Base-by-base conservation (phyloP, 2,329 filamentous ascomycete genomes). In the Talaromyces sp. region DNA sequence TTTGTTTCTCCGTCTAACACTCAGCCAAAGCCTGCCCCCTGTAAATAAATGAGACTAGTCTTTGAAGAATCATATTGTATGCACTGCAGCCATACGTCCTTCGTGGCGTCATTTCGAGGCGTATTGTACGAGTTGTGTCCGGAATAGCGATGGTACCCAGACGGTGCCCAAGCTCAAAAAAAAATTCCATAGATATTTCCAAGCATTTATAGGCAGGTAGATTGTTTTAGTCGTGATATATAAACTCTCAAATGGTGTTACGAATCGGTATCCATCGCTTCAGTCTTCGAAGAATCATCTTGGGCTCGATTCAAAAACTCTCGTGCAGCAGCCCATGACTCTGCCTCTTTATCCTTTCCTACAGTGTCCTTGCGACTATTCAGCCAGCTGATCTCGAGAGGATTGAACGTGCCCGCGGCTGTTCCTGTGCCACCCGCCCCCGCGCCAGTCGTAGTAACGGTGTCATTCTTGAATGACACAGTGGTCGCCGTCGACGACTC, bases 331-430 rank as follows among this genome's bases (percentile, higher is more conserved):
- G 82, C 83, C 87, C 94, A 90, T 52, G 96, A 80, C 78, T 97
- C 92, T 1, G 86, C 86, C 73, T 96, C 92, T 84, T 94, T 95
- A 68, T 92, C 90, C 71, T 89, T 86, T 64, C 91, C 91, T 25
- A 96, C 90, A 68, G 89, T 89, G 68, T 91, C 90, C 67, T 91
- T 92, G 65, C 92, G 86, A 72, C 91, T 93, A 74, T 97, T 98
- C 71, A 98, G 79, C 87, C 91, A 94, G 37, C 93, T 93, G 15
- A 96, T 89, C 74, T 97, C 93, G 62, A 97, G 82, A 80, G 45
- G 87, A 82, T 74, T 87, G 79, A 69, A 86, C 70, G 78, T 75
- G 11, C 63, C 70, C 6, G 69, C 69, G 56, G 66, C 62, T 22
- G 67, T 67, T 43, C 69, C 65, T 22, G 68, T 70, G 15, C 68